Base-by-base conservation (phyloP, 768 basidiomycete genomes). In the Omphalotus guepiniiformis region DNA sequence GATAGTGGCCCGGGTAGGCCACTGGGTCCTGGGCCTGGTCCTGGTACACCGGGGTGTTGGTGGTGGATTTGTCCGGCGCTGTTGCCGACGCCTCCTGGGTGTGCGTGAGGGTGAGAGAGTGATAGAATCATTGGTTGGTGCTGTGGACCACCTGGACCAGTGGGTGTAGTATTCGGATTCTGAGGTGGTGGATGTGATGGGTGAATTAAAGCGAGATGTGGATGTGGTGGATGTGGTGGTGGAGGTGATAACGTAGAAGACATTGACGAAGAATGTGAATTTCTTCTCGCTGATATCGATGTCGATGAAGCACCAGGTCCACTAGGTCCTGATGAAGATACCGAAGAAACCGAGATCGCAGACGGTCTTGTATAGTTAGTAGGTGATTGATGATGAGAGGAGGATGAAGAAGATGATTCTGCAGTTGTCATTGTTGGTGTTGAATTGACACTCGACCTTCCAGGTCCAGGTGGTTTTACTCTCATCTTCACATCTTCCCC, bases 31-130 rank as follows among this genome's bases (percentile, higher is more conserved):
- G 59, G 55, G 61, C 56, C 65, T 62, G 59, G 56, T 42, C 57
- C 61, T 57, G 58, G 69, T 55, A 48, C 50, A 25, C 58, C 61
- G 55, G 58, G 67, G 48, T 62, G 60, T 60, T 55, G 72, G 60
- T 52, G 65, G 66, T 58, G 56, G 35, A 56, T 49, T 53, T 65
- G 57, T 16, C 44, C 22, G 15, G 21, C 12, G 11, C 21, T 11
- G 38, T 21, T n/a, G n/a, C n/a, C n/a, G n/a, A n/a, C n/a, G n/a
- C n/a, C n/a, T n/a, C n/a, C n/a, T n/a, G n/a, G n/a, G n/a, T n/a
- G n/a, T n/a, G n/a, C n/a, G n/a, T n/a, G n/a, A n/a, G n/a, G n/a
- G n/a, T n/a, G n/a, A n/a, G n/a, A n/a, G n/a, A n/a, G n/a, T n/a
- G n/a, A n/a, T n/a, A n/a, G n/a, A n/a, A n/a, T n/a, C n/a, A n/a